Evolutionary conservation across 2,329 filamentous ascomycete genomes (phyloP).

Genomic region (Diplocarpon rosae): DNA sequence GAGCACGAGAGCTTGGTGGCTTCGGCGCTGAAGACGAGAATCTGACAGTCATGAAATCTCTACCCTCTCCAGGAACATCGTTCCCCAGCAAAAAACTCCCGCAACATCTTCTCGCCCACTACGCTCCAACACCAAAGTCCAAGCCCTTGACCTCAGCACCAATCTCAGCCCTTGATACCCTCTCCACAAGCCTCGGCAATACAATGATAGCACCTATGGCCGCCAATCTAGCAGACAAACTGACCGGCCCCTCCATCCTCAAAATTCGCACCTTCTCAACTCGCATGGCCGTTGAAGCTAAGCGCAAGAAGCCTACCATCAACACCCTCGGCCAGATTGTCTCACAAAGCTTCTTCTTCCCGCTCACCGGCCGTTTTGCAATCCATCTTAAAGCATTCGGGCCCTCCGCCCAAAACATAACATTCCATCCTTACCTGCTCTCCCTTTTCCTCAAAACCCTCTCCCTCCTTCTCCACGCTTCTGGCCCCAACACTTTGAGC

Average conservation of each 20-base stretch:
- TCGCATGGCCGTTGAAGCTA: conserved; percentile 54
- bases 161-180: conserved; percentile 43
- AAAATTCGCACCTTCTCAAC: conserved; percentile 87
- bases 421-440: conserved; percentile 66
- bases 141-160: conserved; percentile 5
- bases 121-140: conserved; percentile 34
- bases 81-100: conserved; percentile 81
- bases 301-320: conserved; percentile 45
- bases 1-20: conserved; percentile 75
- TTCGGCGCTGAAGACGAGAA: conserved; percentile 38
- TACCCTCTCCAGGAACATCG: conserved; percentile 22
- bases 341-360: conserved; percentile 71
- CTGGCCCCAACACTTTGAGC: conserved; percentile 65
- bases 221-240: conserved; percentile 66
- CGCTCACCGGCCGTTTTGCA: conserved; percentile 71
- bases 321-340: conserved; percentile 74
- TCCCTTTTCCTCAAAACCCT: conserved; percentile 78
- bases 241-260: conserved; percentile 69
- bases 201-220: conserved; percentile 74
- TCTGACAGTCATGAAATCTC: conserved; percentile 25
- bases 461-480: conserved; percentile 69
- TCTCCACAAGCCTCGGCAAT: conserved; percentile 57
- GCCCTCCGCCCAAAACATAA: conserved; percentile 41
- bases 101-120: conserved; percentile 60
- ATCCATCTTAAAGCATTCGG: conserved; percentile 45